Evolutionary conservation across 768 basidiomycete species (phyloP), one percentile per base, ranked within the genome.

Genomic region (Tulasnella sp.): DNA sequence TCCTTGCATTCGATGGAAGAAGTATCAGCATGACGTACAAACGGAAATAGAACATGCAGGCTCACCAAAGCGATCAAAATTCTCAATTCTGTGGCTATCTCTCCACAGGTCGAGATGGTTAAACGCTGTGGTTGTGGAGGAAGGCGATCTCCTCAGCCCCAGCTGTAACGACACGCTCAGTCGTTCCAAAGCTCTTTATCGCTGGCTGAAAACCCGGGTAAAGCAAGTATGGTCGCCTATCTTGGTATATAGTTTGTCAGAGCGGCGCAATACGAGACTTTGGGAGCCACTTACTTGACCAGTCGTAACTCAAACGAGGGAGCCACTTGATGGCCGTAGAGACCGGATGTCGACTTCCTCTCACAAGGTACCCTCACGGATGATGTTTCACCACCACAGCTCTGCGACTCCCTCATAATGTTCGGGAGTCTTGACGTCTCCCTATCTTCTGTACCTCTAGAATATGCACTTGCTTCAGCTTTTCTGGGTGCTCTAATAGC

Each of bases 301-400:
- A 69, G 64, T 69, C 64, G 64, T 69, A 69, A 69, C 64, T 69
- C 4, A 28, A 69, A 69, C 64, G 18, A 69, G 54, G 24, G 64
- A 69, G 31, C 64, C 64, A 37, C 64, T 69, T 69, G 64, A 69
- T 69, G 64, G 28, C 64, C 64, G 64, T 69, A 69, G 64, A 69
- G 31, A 69, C 64, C 64, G 64, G 64, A 18, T 69, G 64, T 69
- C 64, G 64, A 69, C 31, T 69, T 69, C 64, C 64, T 69, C 64
- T 69, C 64, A 69, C 64, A 28, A 69, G 64, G 64, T 69, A 46
- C 64, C 64, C 64, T 28, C 64, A 14, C 64, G 64, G 64, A 24
- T 69, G 64, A 69, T 69, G 64, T 69, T 69, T 69, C 64, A 69
- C 64, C 64, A 69, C 64, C 64, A 69, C 64, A 69, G 34, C 64